Evolutionary conservation across 805 yeast species (phyloP), one percentile per base, ranked within the genome.

Genomic region (Cyberlindnera subsufficiens): DNA sequence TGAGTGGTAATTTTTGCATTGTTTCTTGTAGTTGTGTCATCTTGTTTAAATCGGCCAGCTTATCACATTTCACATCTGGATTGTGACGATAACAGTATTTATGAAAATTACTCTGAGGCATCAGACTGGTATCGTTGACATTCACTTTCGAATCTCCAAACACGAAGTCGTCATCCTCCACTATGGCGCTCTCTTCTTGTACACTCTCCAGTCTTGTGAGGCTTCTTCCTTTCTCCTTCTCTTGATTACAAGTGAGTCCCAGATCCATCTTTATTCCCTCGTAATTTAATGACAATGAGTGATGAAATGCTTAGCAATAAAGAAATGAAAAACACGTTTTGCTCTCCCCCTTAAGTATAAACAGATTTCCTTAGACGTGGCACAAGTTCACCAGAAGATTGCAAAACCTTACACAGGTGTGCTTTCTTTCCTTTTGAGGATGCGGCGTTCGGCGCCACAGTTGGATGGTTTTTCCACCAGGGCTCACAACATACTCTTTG

Each of bases 21-120:
- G 66, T 63, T 15, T 59, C 48, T 58, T 86, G 95, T 36, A 87
- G 74, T 44, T 75, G 75, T 31, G 71, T 71, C 82, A 86, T 75
- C 54, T 77, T 76, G 32, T 60, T 59, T 43, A 75, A 80, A 59
- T 85, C 95, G 0, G 84, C 75, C 43, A 71, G 72, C 46, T 82
- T 82, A 58, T 81, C 82, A 56, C 88, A 78, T 37, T 80, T 79
- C 35, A 86, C 74, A 43, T 87, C 90, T 3, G 98, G 98, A 58
- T 91, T 87, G 63, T 91, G 99, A 41, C 98, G 71, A 63, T 91
- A 91, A 59, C 99, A 91, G 65, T 77, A 91, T 51, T 74, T 74
- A 53, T 80, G 83, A 56, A 72, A 76, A 52, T 77, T 74, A 50
- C 74, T 82, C 38, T 49, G 53, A 1, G 61, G 61, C 6, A 57